Evolutionary conservation across 441 rosid genomes (phyloP).

Genomic region (Croton setiger): DNA sequence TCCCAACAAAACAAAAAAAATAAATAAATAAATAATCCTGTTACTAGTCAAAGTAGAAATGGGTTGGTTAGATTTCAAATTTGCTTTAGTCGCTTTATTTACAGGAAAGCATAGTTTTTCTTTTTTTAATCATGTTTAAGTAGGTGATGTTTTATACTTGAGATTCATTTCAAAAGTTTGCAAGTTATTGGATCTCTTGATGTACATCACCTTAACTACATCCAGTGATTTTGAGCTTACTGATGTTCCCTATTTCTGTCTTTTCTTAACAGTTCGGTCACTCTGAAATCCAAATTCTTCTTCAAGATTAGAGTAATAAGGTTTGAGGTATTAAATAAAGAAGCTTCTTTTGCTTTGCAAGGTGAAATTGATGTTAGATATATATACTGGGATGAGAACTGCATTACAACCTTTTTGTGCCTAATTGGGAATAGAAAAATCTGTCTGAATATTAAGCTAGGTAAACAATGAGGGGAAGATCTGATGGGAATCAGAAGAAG

Average conservation of each 20-base stretch:
- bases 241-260: not conserved
- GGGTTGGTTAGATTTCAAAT: conserved; percentile 3
- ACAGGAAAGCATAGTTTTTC: not conserved
- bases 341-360: not conserved
- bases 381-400: conserved; percentile 30
- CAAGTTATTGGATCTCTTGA: not conserved
- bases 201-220: not conserved
- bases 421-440: conserved; percentile 14
- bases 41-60: conserved; percentile 22
- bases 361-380: conserved; percentile 1
- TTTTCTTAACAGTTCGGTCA: conserved; percentile 6
- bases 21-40: too few species aligned
- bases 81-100: not conserved
- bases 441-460: conserved; percentile 17
- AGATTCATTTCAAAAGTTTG: not conserved
- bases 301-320: not conserved
- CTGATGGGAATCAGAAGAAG: conserved; percentile 33
- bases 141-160: not conserved
- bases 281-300: conserved; percentile 5
- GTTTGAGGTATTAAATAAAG: not conserved
- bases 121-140: not conserved
- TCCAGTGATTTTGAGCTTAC: not conserved
- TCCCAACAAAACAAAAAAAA: not conserved
- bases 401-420: conserved; percentile 25
- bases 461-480: conserved; percentile 33